phyloP scores from a whole-genome alignment of 1,284 basidiomycete genomes.

The Polyporus tsugae region DNA sequence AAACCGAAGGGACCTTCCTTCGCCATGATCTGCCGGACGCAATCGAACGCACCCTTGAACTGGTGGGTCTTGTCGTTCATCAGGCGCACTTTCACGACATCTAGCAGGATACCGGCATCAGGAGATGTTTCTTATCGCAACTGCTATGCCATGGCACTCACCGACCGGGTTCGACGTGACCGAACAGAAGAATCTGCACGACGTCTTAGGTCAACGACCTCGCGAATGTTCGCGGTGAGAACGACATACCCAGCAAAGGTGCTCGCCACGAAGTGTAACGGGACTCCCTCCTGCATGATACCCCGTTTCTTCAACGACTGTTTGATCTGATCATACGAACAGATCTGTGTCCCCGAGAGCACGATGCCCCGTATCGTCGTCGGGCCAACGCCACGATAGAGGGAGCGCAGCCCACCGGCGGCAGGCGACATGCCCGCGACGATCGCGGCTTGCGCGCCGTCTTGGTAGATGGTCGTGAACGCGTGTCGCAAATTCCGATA shows the following conservation, averaged over 20 bases:
- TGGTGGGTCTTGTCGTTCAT: constrained; percentile 50
- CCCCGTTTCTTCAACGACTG: constrained; percentile 45
- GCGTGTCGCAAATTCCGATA: constrained; percentile 46
- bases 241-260: constrained; percentile 46
- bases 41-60: constrained; percentile 43
- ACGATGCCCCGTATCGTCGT: constrained; percentile 48
- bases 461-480: constrained; percentile 44
- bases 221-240: not conserved
- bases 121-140: not conserved
- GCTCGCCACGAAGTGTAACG: constrained; percentile 46
- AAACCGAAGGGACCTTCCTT: constrained; percentile 47
- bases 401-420: constrained; percentile 41
- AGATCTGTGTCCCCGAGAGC: constrained; percentile 48
- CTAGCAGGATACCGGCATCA: constrained; percentile 26
- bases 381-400: constrained; percentile 48
- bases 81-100: constrained; percentile 51
- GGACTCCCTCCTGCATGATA: constrained; percentile 46
- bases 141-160: constrained; percentile 25
- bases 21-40: constrained; percentile 41
- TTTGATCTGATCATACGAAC: constrained; percentile 51
- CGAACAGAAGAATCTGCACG: constrained; percentile 46
- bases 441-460: constrained; percentile 38
- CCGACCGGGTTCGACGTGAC: constrained; percentile 51
- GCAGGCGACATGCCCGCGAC: constrained; percentile 23
- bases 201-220: not conserved